Conservation (phyloP, 305 asterid genomes). For the Fraxinus paxiana region DNA sequence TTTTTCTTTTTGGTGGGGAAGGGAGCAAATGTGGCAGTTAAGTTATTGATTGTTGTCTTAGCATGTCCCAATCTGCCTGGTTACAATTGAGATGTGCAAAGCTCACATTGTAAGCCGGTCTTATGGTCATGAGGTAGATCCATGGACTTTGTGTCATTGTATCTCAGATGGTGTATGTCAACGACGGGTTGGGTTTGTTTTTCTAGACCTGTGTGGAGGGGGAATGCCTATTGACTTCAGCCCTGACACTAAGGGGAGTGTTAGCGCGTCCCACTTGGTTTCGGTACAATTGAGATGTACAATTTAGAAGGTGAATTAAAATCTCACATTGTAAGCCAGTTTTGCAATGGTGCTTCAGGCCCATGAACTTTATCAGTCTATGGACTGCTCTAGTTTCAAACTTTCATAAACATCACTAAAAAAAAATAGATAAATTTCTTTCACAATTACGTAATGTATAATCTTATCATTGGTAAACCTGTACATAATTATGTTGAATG, state of each 20-base stretch:
- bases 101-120: neutral
- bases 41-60: neutral
- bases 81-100: neutral
- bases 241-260: neutral
- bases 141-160: neutral
- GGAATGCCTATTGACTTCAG: neutral
- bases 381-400: neutral
- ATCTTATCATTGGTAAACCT: constrained; percentile 2
- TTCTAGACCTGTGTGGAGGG: neutral
- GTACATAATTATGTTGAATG: neutral
- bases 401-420: neutral
- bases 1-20: neutral
- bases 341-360: neutral
- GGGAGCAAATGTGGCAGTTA: neutral
- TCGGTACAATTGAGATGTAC: neutral
- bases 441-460: neutral
- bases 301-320: neutral
- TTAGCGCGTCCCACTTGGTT: neutral
- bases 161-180: neutral
- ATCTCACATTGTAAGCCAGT: neutral
- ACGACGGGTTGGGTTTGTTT: neutral
- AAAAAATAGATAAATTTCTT: neutral
- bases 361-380: neutral
- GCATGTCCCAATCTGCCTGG: neutral
- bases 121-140: neutral